phyloP scores from a whole-genome alignment of 2,329 filamentous ascomycete species.

The Penicillium sp. region DNA sequence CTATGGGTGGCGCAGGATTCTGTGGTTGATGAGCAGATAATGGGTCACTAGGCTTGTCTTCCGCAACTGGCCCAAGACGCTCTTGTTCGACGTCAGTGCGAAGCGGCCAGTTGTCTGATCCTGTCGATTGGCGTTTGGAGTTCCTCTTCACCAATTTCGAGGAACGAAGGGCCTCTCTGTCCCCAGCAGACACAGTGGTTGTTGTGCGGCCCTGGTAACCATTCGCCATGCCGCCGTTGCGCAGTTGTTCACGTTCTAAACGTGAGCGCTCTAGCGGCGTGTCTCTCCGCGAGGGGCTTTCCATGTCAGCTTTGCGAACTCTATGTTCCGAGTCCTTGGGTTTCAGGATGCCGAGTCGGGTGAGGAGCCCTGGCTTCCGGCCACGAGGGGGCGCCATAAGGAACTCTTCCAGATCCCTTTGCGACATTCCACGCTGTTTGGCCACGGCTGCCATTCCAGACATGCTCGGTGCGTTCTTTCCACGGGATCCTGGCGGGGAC shows the following conservation, averaged over 20 bases:
- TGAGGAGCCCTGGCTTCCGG: conserved; percentile 32
- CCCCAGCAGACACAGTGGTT: conserved; percentile 23
- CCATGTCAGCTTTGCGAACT: conserved; percentile 54
- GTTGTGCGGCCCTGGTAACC: conserved; percentile 12
- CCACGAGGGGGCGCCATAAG: conserved; percentile 30
- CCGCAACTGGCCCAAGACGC: conserved; percentile 8
- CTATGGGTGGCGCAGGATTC: neutral
- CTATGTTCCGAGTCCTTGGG: conserved; percentile 25
- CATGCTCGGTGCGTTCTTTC: conserved; percentile 37
- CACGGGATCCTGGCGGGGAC: conserved; percentile 24
- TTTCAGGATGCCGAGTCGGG: conserved; percentile 32
- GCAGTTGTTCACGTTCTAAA: conserved; percentile 44
- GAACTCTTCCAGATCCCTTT: conserved; percentile 35
- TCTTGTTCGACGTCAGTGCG: conserved; percentile 1
- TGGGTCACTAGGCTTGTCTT: conserved; percentile 11
- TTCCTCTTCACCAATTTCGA: conserved; percentile 31
- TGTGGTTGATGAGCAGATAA: conserved; percentile 6
- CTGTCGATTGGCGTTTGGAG: conserved; percentile 20
- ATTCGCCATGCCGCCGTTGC: conserved; percentile 24
- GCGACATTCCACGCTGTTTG: conserved; percentile 56
- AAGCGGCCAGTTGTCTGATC: conserved; percentile 29
- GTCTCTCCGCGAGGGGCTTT: conserved; percentile 60
- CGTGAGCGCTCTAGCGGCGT: conserved; percentile 58
- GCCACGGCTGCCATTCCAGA: conserved; percentile 34
- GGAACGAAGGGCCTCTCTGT: conserved; percentile 16